Evolutionary conservation across 805 yeast species (phyloP).

Genomic region (Saturnispora halmiae): DNA sequence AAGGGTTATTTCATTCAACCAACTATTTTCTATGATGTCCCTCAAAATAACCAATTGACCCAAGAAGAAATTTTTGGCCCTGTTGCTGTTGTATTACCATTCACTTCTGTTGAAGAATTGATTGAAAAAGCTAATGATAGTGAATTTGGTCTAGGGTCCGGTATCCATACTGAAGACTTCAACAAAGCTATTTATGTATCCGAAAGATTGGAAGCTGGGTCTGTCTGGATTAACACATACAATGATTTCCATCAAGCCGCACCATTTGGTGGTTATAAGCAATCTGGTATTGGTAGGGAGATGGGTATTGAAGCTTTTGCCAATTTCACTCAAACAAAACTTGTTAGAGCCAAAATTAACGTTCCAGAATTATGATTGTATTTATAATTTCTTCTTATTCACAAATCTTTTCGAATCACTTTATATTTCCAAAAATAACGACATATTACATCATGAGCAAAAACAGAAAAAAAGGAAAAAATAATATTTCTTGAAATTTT

Average conservation of each 20-base stretch:
- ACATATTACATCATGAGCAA: too few relatives aligned
- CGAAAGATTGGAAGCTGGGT: constrained; percentile 63
- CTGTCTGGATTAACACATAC: constrained; percentile 73
- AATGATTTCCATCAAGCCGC: constrained; percentile 58
- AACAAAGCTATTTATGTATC: constrained; percentile 61
- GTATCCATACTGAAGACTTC: constrained; percentile 65
- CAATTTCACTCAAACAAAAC: constrained; percentile 66
- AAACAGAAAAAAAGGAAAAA: too few relatives aligned
- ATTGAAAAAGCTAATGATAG: constrained; percentile 66
- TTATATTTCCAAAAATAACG: too few relatives aligned
- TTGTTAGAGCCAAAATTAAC: constrained; percentile 44
- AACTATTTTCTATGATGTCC: constrained; percentile 78
- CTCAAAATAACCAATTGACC: constrained; percentile 62
- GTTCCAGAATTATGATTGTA: constrained; percentile 21
- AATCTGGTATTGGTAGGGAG: constrained; percentile 66
- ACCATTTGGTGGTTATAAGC: constrained; percentile 66
- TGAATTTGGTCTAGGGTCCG: constrained; percentile 81
- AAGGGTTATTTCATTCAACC: constrained; percentile 73
- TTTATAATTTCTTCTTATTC: neutral
- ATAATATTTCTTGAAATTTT: too few relatives aligned
- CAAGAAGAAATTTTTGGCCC: constrained; percentile 91
- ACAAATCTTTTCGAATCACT: too few relatives aligned
- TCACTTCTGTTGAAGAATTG: constrained; percentile 65
- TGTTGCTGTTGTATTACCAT: constrained; percentile 67
- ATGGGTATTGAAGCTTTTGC: constrained; percentile 62